Evolutionary conservation across 106 monocot species (phyloP).

Genomic region (Triglochin maritima): DNA sequence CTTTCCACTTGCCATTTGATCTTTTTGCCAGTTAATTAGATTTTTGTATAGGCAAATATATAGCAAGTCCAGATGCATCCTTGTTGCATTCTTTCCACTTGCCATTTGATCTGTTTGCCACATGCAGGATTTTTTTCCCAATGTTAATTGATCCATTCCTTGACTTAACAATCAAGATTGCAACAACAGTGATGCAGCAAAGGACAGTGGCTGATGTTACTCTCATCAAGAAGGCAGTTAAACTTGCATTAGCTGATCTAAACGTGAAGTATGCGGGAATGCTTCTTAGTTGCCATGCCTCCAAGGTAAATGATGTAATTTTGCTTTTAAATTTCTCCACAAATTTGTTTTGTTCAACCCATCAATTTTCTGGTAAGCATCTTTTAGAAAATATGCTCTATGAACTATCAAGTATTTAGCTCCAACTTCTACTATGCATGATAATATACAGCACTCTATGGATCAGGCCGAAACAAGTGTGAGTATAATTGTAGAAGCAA

Average conservation of each 20-base stretch:
- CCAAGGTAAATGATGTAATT: conserved; percentile 26
- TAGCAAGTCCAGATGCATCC: no score
- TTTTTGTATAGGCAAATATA: no score
- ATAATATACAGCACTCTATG: no score
- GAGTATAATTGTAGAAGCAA: no score
- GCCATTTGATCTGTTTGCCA: no score
- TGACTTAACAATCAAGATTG: conserved; percentile 8
- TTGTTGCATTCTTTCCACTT: no score
- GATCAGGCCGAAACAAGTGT: no score
- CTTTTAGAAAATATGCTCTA: neutral
- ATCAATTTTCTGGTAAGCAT: neutral
- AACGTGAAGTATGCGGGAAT: conserved; percentile 42
- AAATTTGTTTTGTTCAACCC: neutral
- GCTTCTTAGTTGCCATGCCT: conserved; percentile 47
- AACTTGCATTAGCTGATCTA: conserved; percentile 51
- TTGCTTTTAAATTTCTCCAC: neutral
- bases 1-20: no score
- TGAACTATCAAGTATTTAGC: no score
- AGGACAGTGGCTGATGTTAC: conserved; percentile 18
- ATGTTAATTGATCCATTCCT: conserved; percentile 12
- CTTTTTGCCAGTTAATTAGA: no score
- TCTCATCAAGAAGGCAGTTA: conserved; percentile 49
- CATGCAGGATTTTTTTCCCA: no score
- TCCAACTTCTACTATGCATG: no score
- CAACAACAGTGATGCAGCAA: conserved; percentile 1